Evolutionary conservation across 768 basidiomycete species (phyloP).

Genomic region (Termitomyces sp.): DNA sequence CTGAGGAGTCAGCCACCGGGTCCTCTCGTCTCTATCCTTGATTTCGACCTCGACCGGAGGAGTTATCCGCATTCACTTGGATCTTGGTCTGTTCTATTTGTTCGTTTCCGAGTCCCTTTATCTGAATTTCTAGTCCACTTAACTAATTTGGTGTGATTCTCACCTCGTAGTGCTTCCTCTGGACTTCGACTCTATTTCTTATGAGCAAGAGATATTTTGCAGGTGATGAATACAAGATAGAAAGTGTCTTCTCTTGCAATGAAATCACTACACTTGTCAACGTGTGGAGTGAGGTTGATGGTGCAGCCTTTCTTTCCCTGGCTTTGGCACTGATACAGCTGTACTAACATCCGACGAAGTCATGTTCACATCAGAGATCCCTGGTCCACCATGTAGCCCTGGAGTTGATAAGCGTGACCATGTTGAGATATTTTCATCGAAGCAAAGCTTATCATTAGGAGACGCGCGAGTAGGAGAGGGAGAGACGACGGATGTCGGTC

Average conservation of each 20-base stretch:
- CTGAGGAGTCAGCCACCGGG: background rate
- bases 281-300: conserved; percentile 3
- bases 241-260: background rate
- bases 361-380: conserved; percentile 31
- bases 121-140: no score
- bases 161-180: no score
- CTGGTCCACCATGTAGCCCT: conserved; percentile 17
- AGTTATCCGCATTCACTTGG: no score
- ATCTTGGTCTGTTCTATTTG: no score
- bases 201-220: background rate
- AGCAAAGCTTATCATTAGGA: conserved; percentile 24
- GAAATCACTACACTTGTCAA: background rate
- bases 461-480: conserved; percentile 85
- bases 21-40: background rate
- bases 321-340: conserved; percentile 32
- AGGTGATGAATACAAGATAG: no score
- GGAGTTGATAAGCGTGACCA: background rate
- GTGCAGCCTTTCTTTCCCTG: conserved; percentile 22
- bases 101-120: no score
- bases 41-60: background rate
- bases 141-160: background rate
- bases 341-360: conserved; percentile 34
- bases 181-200: background rate
- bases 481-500: conserved; percentile 92
- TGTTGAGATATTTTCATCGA: background rate